Conservation (phyloP, 2,329 filamentous ascomycete species). For the Diaporthe capsici region DNA sequence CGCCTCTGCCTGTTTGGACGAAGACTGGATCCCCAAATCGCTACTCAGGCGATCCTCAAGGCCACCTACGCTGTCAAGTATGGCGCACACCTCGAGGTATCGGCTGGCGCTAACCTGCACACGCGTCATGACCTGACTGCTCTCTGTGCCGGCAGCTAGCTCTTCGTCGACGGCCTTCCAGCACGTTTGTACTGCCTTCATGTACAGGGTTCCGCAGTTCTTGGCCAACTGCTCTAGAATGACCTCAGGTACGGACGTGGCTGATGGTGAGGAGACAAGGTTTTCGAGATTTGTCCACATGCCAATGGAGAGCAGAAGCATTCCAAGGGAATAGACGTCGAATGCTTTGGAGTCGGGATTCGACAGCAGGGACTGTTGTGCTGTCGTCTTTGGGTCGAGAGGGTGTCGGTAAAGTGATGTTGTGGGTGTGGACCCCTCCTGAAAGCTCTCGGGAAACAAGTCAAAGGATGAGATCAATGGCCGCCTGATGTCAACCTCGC, state of each 20-base stretch:
- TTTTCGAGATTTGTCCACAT: constrained; percentile 79
- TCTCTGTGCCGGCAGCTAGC: constrained; percentile 59
- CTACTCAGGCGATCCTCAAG: constrained; percentile 67
- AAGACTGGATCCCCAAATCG: constrained; percentile 54
- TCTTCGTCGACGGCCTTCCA: constrained; percentile 79
- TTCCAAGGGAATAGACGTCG: constrained; percentile 81
- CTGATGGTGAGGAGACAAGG: constrained; percentile 60
- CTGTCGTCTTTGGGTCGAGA: constrained; percentile 68
- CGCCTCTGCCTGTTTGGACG: constrained; percentile 13
- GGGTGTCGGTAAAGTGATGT: constrained; percentile 75
- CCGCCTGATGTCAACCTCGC: constrained; percentile 73
- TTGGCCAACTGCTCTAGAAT: constrained; percentile 74
- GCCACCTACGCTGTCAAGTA: constrained; percentile 71
- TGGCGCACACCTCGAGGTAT: constrained; percentile 73
- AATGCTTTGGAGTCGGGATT: constrained; percentile 70
- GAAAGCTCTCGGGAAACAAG: constrained; percentile 71
- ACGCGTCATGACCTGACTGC: constrained; percentile 66
- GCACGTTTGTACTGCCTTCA: constrained; percentile 80
- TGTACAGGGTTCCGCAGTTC: constrained; percentile 81
- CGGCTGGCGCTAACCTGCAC: constrained; percentile 69
- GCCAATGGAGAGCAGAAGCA: constrained; percentile 81
- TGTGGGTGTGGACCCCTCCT: constrained; percentile 47
- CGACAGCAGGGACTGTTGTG: constrained; percentile 60
- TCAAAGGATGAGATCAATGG: constrained; percentile 83
- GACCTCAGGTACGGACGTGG: constrained; percentile 70